Evolutionary conservation across 2,329 filamentous ascomycete genomes (phyloP).

Genomic region (Rhexocercosporidium sp.): DNA sequence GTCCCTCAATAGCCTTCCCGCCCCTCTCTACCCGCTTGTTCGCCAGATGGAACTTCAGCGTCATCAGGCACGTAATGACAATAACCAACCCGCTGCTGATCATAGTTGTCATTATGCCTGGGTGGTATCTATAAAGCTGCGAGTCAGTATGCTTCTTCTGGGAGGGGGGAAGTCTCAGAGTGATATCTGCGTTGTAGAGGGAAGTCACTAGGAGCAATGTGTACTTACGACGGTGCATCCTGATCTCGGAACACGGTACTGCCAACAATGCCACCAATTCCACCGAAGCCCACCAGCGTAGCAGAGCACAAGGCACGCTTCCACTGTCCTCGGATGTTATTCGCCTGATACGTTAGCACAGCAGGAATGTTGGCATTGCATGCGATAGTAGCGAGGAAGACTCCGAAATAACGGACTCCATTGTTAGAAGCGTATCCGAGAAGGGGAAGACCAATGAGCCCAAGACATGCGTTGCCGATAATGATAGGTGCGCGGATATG

Average conservation of each 20-base stretch:
- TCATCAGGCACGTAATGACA: constrained; percentile 36
- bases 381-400: constrained; percentile 53
- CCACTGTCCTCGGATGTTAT: constrained; percentile 83
- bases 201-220: no score
- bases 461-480: constrained; percentile 49
- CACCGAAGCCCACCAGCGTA: constrained; percentile 76
- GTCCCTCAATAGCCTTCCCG: constrained; percentile 43
- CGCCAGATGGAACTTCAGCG: constrained; percentile 39
- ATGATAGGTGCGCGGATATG: constrained; percentile 44
- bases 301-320: constrained; percentile 82
- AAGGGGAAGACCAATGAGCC: constrained; percentile 50
- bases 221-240: no score
- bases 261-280: constrained; percentile 79
- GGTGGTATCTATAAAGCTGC: constrained; percentile 54
- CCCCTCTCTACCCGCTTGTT: constrained; percentile 44
- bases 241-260: constrained; percentile 71
- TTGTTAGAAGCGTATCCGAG: constrained; percentile 54
- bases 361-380: constrained; percentile 77
- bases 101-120: constrained; percentile 36
- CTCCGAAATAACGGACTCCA: constrained; percentile 59
- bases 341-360: constrained; percentile 79
- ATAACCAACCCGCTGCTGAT: constrained; percentile 37
- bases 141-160: no score
- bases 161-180: no score
- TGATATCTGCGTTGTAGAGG: no score